phyloP scores from a whole-genome alignment of 1,284 basidiomycete genomes.

The Cerrena zonata region DNA sequence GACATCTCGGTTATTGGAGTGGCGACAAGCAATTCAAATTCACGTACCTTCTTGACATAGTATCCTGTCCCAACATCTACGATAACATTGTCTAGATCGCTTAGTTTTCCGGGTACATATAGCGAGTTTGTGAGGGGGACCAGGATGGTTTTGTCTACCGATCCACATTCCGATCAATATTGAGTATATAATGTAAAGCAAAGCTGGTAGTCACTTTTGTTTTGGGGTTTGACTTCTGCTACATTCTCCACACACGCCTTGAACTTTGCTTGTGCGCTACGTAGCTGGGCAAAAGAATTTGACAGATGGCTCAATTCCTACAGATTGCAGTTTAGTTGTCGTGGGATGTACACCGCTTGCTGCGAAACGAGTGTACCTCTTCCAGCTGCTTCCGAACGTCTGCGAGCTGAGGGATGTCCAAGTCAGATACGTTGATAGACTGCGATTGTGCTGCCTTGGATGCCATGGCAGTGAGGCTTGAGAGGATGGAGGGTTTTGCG shows the following conservation, averaged over 20 bases:
- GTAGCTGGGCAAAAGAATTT: constrained; percentile 87
- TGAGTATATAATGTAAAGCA: background rate
- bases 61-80: constrained; percentile 96
- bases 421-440: constrained; percentile 72
- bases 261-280: constrained; percentile 90
- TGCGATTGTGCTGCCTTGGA: constrained; percentile 37
- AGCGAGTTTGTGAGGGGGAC: constrained; percentile 92
- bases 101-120: constrained; percentile 89
- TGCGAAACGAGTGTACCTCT: constrained; percentile 48
- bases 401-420: constrained; percentile 76
- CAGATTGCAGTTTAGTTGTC: background rate
- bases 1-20: background rate
- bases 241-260: constrained; percentile 81
- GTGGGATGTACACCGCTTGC: background rate
- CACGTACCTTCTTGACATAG: constrained; percentile 84
- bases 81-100: constrained; percentile 81
- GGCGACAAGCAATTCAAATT: constrained; percentile 1
- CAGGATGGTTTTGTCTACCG: constrained; percentile 76
- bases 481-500: background rate
- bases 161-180: background rate
- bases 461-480: background rate
- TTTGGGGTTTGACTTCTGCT: constrained; percentile 69
- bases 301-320: constrained; percentile 92
- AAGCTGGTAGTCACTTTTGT: constrained; percentile 51
- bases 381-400: constrained; percentile 87